Evolutionary conservation across 2,329 filamentous ascomycete genomes (phyloP).

Genomic region (Alternaria brassicicola): DNA sequence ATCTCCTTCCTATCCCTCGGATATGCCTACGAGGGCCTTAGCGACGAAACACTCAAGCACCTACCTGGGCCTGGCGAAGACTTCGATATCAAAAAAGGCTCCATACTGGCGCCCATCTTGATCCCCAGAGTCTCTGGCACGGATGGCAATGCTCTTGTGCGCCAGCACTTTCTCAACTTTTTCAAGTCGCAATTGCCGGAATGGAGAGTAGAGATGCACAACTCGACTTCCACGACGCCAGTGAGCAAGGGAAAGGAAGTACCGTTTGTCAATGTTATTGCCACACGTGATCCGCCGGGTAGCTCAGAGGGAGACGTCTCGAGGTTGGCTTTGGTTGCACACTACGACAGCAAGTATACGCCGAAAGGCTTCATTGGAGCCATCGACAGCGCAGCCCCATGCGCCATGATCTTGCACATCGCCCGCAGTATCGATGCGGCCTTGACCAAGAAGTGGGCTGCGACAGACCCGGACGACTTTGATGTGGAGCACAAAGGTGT

Average conservation of each 20-base stretch:
- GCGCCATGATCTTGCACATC: conserved; percentile 89
- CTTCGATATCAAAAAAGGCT: conserved; percentile 80
- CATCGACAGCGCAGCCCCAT: conserved; percentile 91
- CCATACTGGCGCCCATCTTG: conserved; percentile 84
- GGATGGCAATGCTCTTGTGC: conserved; percentile 73
- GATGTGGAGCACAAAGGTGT: conserved; percentile 77
- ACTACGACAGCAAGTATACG: conserved; percentile 86
- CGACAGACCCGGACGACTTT: conserved; percentile 53
- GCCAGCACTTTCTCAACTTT: conserved; percentile 84
- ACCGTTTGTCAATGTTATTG: conserved; percentile 86
- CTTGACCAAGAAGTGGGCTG: conserved; percentile 85
- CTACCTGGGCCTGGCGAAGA: conserved; percentile 73
- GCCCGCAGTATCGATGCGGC: conserved; percentile 81
- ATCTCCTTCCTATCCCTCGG: conserved; percentile 34
- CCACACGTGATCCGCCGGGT: conserved; percentile 90
- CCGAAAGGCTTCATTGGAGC: conserved; percentile 92
- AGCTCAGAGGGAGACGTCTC: conserved; percentile 74
- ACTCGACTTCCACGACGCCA: conserved; percentile 84
- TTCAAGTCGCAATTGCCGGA: conserved; percentile 76
- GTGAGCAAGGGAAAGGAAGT: conserved; percentile 73
- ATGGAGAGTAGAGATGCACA: conserved; percentile 85
- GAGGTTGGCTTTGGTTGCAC: conserved; percentile 84
- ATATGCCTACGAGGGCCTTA: conserved; percentile 65
- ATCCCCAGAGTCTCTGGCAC: conserved; percentile 88
- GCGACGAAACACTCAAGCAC: conserved; percentile 73